phyloP scores from a whole-genome alignment of 2,329 filamentous ascomycete species.

The Fusarium oligoseptatum region DNA sequence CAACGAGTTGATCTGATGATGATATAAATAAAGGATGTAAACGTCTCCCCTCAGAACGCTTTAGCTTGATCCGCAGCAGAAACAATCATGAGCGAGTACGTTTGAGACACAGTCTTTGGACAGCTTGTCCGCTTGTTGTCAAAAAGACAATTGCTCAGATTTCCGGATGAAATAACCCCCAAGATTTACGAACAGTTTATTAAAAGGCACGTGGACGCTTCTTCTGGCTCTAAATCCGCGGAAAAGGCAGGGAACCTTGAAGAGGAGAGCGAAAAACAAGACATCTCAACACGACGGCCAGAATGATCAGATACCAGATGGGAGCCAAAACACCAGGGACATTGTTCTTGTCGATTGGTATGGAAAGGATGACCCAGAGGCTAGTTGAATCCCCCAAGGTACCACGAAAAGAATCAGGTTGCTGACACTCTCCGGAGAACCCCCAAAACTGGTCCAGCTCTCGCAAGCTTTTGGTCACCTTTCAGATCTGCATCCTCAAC shows the following conservation, averaged over 20 bases:
- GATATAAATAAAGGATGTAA: not conserved
- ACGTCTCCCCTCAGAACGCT: not conserved
- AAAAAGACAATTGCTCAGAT: not conserved
- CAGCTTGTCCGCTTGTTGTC: not conserved
- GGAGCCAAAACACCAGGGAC: not conserved
- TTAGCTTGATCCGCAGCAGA: not conserved
- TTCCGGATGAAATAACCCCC: not conserved
- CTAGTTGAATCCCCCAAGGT: not conserved
- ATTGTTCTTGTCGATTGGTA: not conserved
- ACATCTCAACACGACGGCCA: not conserved
- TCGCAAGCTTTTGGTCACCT: constrained; percentile 5
- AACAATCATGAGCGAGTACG: not conserved
- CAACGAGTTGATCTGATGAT: not conserved
- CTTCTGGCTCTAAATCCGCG: not conserved
- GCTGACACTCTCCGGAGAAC: not conserved
- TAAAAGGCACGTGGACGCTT: not conserved
- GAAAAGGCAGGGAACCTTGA: not conserved
- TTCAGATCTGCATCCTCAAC: constrained; percentile 15
- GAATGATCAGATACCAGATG: not conserved
- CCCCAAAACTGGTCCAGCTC: not conserved
- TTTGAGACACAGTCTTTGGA: not conserved
- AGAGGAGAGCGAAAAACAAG: not conserved
- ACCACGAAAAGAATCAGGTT: not conserved
- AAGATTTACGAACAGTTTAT: not conserved
- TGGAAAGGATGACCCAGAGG: not conserved